phyloP scores from a whole-genome alignment of 257 asterid species.

The Eustoma russellianum region DNA sequence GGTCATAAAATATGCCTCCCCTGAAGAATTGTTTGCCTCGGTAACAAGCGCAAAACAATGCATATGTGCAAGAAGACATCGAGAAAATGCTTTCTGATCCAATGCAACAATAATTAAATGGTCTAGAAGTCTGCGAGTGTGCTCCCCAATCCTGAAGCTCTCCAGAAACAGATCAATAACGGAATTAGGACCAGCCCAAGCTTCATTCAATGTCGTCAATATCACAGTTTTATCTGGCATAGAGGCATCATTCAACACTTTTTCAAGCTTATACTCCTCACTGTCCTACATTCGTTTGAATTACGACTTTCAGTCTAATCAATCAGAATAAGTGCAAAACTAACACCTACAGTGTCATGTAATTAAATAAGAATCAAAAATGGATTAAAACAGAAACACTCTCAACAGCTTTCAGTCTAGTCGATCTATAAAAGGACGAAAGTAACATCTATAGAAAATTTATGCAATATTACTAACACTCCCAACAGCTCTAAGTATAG shows the following conservation, averaged over 20 bases:
- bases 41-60: slow-evolving; percentile 54
- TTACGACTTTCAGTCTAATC: neutral
- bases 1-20: slow-evolving; percentile 66
- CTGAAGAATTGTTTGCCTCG: slow-evolving; percentile 45
- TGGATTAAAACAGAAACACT: neutral
- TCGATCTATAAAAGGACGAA: too few relatives aligned
- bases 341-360: neutral
- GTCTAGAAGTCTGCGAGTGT: slow-evolving; percentile 17
- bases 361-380: neutral
- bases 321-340: neutral
- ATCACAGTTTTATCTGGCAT: slow-evolving; percentile 21
- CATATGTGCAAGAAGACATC: slow-evolving; percentile 22
- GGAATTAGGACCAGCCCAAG: slow-evolving; percentile 24
- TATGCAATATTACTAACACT: too few relatives aligned
- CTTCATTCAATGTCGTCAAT: slow-evolving; percentile 17
- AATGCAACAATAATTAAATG: slow-evolving; percentile 23
- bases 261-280: slow-evolving; percentile 25
- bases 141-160: slow-evolving; percentile 27
- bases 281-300: slow-evolving; percentile 19
- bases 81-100: slow-evolving; percentile 22
- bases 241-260: slow-evolving; percentile 17
- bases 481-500: too few relatives aligned
- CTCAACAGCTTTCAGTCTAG: too few relatives aligned
- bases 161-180: slow-evolving; percentile 24
- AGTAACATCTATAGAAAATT: too few relatives aligned